These are phyloP conservation scores for Quaeritorhiza haematococci DNA, from an alignment of 371 early-diverging fungal genomes.

Conservation along the genomic window DNA sequence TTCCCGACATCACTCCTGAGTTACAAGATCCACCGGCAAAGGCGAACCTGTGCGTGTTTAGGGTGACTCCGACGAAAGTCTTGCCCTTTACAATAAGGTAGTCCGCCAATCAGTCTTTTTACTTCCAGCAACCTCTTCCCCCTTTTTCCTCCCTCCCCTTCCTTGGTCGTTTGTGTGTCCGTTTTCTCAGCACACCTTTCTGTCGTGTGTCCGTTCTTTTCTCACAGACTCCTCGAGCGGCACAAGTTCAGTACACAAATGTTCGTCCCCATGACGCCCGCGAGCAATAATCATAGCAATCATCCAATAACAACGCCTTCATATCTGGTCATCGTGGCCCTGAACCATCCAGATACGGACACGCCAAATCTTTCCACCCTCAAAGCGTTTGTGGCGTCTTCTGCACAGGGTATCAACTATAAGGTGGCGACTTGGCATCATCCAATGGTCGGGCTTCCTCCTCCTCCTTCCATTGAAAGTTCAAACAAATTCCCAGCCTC, in stretches of 20 bases:
- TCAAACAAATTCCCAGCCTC: background rate
- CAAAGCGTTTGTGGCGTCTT: conserved; percentile 67
- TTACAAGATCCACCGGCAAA: conserved; percentile 27
- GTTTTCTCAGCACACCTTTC: too few species aligned
- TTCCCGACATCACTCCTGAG: background rate
- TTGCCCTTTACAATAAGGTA: conserved; percentile 51
- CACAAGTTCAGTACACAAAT: conserved; percentile 83
- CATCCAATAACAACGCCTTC: conserved; percentile 10
- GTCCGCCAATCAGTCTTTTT: too few species aligned
- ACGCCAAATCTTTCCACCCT: conserved; percentile 69
- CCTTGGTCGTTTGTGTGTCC: background rate
- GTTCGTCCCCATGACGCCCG: conserved; percentile 74
- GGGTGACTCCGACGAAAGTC: conserved; percentile 44
- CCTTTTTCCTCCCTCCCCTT: background rate
- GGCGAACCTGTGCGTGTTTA: conserved; percentile 70
- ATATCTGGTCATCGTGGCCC: conserved; percentile 76
- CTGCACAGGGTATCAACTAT: conserved; percentile 79
- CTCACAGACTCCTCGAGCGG: conserved; percentile 61
- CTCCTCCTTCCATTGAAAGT: background rate
- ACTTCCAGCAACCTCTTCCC: too few species aligned
- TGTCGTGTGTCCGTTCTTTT: background rate
- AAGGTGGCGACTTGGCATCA: conserved; percentile 81
- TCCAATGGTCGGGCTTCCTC: conserved; percentile 71
- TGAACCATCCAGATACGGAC: conserved; percentile 56
- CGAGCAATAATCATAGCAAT: conserved; percentile 16